These are phyloP conservation scores for Komagataella populi DNA, from an alignment of 805 yeast genomes.

Conservation along the genomic window DNA sequence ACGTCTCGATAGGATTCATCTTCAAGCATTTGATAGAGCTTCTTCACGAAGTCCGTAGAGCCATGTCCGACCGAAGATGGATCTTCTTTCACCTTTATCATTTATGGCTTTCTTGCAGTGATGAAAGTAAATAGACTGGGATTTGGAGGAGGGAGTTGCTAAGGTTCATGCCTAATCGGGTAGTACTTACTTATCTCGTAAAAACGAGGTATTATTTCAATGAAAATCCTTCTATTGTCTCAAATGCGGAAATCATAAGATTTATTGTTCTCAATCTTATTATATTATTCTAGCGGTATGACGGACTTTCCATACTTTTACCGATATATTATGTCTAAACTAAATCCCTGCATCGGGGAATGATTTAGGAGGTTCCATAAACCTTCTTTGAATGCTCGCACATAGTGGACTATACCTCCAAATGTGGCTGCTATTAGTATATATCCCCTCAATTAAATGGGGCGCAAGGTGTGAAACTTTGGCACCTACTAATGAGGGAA, in stretches of 20 bases:
- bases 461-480: not conserved
- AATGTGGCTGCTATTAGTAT: not conserved
- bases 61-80: conserved; percentile 14
- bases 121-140: not conserved
- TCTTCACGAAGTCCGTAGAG: conserved; percentile 70
- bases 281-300: not conserved
- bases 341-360: not conserved
- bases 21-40: conserved; percentile 73
- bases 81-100: not conserved
- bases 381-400: not conserved
- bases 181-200: not conserved
- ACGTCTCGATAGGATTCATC: conserved; percentile 61
- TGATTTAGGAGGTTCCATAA: not conserved
- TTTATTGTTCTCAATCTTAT: not conserved
- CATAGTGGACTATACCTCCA: not conserved
- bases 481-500: not conserved
- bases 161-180: not conserved
- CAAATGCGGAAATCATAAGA: not conserved
- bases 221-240: not conserved
- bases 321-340: not conserved
- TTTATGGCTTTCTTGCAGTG: not conserved
- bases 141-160: not conserved
- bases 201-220: not conserved
- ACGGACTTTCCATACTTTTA: not conserved
- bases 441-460: not conserved